A percentile compares a stretch with the other conserved stretches of the same genome.
Evolutionary conservation across 768 basidiomycete genomes (phyloP).

Genomic region (Lactarius evosmus): DNA sequence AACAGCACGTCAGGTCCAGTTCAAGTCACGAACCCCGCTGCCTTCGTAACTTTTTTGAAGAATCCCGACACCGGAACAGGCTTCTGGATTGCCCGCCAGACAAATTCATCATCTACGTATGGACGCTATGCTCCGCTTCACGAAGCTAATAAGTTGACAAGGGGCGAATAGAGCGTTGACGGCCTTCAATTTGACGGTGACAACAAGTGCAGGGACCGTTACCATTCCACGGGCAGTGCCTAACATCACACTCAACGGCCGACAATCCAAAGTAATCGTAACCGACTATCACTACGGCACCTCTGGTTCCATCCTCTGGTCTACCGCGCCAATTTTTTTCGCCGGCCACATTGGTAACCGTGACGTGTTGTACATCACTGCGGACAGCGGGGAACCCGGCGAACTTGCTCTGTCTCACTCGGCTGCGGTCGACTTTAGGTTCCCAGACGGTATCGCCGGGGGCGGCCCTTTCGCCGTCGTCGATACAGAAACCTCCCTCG

Average conservation of each 20-base stretch:
- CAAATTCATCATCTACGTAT: conserved; percentile 63
- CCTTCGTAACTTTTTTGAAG: conserved; percentile 57
- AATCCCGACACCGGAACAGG: conserved; percentile 65
- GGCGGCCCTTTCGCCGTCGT: conserved; percentile 56
- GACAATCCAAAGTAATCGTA: conserved; percentile 71
- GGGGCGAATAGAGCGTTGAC: conserved; percentile 40
- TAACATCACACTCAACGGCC: conserved; percentile 58
- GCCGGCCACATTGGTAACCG: conserved; percentile 46
- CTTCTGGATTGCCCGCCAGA: conserved; percentile 71
- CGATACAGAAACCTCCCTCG: conserved; percentile 63
- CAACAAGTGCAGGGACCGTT: conserved; percentile 49
- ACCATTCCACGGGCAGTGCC: conserved; percentile 54
- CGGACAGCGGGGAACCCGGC: conserved; percentile 35
- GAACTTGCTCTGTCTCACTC: conserved; percentile 35
- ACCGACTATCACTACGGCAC: conserved; percentile 70
- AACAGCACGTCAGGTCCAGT: conserved; percentile 53
- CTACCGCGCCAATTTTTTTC: conserved; percentile 71
- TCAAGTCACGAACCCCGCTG: conserved; percentile 42
- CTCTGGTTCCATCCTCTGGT: conserved; percentile 55
- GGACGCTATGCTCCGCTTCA: conserved; percentile 29
- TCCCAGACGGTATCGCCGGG: conserved; percentile 50
- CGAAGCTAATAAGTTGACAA: neutral
- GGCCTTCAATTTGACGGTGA: conserved; percentile 58
- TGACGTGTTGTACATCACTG: conserved; percentile 43
- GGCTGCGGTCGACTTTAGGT: conserved; percentile 36